Conservation (phyloP, 495 filamentous ascomycete genomes). For the Filosporella fistucella region DNA sequence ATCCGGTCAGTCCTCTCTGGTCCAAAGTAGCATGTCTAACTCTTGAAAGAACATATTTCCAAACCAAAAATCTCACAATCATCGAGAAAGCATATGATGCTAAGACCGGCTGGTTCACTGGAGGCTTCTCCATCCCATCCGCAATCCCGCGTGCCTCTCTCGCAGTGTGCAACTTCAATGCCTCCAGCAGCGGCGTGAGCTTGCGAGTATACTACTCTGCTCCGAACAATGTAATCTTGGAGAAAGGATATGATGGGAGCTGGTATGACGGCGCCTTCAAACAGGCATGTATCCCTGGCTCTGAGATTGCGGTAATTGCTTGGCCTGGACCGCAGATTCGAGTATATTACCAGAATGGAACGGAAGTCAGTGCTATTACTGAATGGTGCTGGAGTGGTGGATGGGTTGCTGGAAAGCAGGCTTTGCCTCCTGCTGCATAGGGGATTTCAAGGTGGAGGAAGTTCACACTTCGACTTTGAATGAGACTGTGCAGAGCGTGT, state of each 20-base stretch:
- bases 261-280: constrained; percentile 1
- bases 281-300: constrained; percentile 1
- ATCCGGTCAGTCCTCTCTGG: not conserved
- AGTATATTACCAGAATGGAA: not conserved
- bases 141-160: not conserved
- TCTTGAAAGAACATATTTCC: not conserved
- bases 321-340: not conserved
- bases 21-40: not conserved
- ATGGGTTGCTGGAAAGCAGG: not conserved
- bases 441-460: no score
- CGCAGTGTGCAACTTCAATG: constrained; percentile 1
- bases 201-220: not conserved
- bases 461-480: no score
- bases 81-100: not conserved
- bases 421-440: not conserved
- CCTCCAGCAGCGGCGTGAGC: not conserved
- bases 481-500: no score
- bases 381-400: constrained; percentile 1
- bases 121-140: not conserved
- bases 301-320: not conserved
- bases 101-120: not conserved
- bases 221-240: not conserved
- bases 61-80: not conserved
- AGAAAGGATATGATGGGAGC: not conserved
- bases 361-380: not conserved